A percentile compares a stretch with the other conserved stretches of the same genome.
These are phyloP conservation scores for Penicillium soppii DNA, from an alignment of 495 filamentous ascomycete species.

Conservation along the genomic window DNA sequence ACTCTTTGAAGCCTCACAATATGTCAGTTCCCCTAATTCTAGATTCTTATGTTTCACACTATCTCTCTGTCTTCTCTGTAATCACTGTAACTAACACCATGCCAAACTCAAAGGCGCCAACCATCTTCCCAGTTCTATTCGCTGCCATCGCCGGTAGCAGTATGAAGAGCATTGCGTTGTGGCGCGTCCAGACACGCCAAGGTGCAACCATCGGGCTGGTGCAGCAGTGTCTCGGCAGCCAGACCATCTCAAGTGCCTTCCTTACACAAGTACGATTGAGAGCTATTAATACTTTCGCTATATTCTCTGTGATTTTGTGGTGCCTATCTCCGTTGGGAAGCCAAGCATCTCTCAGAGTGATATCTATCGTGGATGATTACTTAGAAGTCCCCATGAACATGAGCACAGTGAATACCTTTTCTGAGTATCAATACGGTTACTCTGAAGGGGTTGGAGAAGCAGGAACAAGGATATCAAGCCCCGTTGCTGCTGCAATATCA, in stretches of 20 bases:
- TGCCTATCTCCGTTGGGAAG: not conserved
- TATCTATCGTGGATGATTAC: not conserved
- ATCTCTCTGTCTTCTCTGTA: too few species aligned
- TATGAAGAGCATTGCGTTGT: not conserved
- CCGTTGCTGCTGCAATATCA: not conserved
- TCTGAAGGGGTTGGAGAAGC: not conserved
- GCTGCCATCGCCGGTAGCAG: not conserved
- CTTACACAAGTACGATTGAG: not conserved
- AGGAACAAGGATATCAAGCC: not conserved
- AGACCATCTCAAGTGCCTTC: not conserved
- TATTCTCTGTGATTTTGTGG: not conserved
- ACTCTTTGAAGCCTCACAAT: not conserved
- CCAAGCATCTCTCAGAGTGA: not conserved
- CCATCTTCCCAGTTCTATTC: not conserved
- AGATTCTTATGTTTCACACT: not conserved
- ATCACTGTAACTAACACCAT: too few species aligned
- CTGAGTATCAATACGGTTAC: not conserved
- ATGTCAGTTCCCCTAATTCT: not conserved
- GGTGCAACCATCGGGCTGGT: not conserved
- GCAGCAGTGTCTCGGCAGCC: slow-evolving; percentile 1
- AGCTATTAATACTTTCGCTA: not conserved
- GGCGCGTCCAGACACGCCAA: not conserved
- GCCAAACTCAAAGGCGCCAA: not conserved
- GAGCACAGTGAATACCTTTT: not conserved
- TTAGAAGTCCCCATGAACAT: not conserved